These are phyloP conservation scores for Setomelanomma holmii DNA, from an alignment of 2,329 filamentous ascomycete species.

Conservation along the genomic window DNA sequence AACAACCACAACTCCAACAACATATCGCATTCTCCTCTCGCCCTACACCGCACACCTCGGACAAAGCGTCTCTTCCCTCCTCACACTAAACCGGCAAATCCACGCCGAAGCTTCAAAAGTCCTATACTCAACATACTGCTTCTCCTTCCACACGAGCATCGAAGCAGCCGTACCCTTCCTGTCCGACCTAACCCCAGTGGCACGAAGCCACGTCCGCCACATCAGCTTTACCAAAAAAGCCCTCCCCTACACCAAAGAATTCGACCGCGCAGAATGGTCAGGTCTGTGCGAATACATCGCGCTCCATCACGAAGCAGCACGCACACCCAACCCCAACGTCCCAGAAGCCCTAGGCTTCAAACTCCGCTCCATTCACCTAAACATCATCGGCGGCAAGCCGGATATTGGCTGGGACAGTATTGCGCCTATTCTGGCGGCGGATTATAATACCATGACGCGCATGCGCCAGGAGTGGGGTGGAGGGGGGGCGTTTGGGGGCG, in stretches of 20 bases:
- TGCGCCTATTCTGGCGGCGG: conserved; percentile 20
- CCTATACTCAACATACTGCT: conserved; percentile 64
- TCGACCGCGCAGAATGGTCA: conserved; percentile 63
- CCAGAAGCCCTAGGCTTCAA: conserved; percentile 7
- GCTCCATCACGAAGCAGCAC: not conserved
- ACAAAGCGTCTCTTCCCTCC: conserved; percentile 40
- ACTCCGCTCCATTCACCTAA: conserved; percentile 48
- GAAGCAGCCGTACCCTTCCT: conserved; percentile 69
- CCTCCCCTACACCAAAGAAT: conserved; percentile 61
- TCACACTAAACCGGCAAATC: conserved; percentile 46
- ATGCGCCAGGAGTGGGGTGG: conserved; percentile 37
- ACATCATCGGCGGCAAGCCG: conserved; percentile 63
- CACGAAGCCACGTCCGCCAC: conserved; percentile 57
- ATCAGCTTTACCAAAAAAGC: conserved; percentile 65
- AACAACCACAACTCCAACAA: conserved; percentile 58
- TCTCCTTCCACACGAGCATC: conserved; percentile 66
- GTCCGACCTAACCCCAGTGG: conserved; percentile 60
- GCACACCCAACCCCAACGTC: not conserved
- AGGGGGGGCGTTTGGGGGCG: conserved; percentile 22
- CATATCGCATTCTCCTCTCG: conserved; percentile 60
- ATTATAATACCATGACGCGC: conserved; percentile 34
- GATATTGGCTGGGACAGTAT: conserved; percentile 59
- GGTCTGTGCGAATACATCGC: conserved; percentile 56
- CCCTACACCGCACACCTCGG: conserved; percentile 56
- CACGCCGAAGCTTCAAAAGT: conserved; percentile 64